These are phyloP conservation scores for Gracilaria gracilis DNA, from an alignment of 23 red algal genomes.

Conservation along the genomic window DNA sequence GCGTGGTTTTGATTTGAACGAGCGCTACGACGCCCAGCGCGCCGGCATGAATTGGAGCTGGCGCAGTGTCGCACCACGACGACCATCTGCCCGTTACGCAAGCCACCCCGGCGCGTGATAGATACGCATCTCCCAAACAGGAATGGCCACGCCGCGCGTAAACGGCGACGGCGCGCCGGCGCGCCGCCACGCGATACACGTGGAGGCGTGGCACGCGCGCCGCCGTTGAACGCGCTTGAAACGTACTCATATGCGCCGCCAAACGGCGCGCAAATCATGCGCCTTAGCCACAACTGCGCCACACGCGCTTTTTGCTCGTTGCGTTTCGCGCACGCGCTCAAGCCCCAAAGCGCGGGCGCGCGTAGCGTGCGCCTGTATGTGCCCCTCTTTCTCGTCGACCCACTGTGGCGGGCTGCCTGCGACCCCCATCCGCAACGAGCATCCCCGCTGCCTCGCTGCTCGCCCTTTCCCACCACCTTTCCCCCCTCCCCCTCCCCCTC, in stretches of 20 bases:
- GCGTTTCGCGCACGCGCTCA: neutral
- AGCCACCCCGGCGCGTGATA: neutral
- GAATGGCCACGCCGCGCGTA: neutral
- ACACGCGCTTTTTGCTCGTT: neutral
- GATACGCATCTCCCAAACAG: slow-evolving; percentile 1
- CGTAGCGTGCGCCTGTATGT: neutral
- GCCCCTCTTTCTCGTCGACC: slow-evolving; percentile 16
- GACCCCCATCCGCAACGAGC: slow-evolving; percentile 8
- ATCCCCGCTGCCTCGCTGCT: slow-evolving; percentile 17
- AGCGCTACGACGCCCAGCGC: neutral
- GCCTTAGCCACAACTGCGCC: neutral
- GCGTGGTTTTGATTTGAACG: slow-evolving; percentile 13
- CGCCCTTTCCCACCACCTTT: slow-evolving; percentile 21
- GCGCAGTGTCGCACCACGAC: neutral
- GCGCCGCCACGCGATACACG: too few species aligned
- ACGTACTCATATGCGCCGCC: slow-evolving; percentile 4
- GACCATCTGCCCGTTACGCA: slow-evolving; percentile 15
- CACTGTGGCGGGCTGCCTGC: neutral
- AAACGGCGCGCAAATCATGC: slow-evolving; percentile 26
- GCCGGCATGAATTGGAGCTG: neutral
- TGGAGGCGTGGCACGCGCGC: slow-evolving; percentile 12
- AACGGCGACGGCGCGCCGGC: too few species aligned
- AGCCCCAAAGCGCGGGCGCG: slow-evolving; percentile 18
- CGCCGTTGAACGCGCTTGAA: neutral
- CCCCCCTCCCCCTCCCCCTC: neutral